A percentile compares a stretch with the other conserved stretches of the same genome.
Conservation (phyloP, 2,329 filamentous ascomycete genomes). For the Talaromyces sp. region DNA sequence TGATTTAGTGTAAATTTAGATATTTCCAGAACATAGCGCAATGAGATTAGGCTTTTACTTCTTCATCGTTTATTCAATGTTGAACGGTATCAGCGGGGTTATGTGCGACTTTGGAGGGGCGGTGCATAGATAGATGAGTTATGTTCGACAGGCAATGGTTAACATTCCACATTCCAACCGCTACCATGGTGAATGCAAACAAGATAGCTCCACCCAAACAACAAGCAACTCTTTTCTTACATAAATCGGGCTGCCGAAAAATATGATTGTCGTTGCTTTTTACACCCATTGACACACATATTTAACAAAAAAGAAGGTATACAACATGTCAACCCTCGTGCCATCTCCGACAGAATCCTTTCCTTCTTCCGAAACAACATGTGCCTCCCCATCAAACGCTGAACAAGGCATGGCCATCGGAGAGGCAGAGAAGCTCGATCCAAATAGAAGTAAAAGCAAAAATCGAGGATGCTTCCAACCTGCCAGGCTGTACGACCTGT, state of each 20-base stretch:
- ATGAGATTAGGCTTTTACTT: neutral
- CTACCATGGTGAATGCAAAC: constrained; percentile 2
- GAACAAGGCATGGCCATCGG: neutral
- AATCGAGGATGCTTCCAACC: neutral
- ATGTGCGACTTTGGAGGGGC: neutral
- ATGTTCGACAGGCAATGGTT: neutral
- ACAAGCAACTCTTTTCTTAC: neutral
- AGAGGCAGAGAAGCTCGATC: neutral
- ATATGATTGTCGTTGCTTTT: neutral
- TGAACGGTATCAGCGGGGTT: neutral
- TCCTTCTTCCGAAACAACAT: constrained; percentile 6
- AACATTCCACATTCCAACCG: constrained; percentile 10
- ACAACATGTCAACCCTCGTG: neutral
- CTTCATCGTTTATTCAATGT: neutral
- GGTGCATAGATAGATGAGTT: neutral
- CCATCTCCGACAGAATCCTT: constrained; percentile 7
- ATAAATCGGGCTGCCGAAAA: neutral
- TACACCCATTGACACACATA: neutral
- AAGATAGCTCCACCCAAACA: neutral
- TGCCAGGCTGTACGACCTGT: neutral
- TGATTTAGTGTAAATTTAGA: neutral
- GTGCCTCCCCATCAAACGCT: constrained; percentile 1
- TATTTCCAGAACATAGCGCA: neutral
- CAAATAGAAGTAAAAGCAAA: neutral
- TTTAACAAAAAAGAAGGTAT: neutral